Base-by-base conservation (phyloP, 1,284 basidiomycete species). In the Boletus semigastroideus region DNA sequence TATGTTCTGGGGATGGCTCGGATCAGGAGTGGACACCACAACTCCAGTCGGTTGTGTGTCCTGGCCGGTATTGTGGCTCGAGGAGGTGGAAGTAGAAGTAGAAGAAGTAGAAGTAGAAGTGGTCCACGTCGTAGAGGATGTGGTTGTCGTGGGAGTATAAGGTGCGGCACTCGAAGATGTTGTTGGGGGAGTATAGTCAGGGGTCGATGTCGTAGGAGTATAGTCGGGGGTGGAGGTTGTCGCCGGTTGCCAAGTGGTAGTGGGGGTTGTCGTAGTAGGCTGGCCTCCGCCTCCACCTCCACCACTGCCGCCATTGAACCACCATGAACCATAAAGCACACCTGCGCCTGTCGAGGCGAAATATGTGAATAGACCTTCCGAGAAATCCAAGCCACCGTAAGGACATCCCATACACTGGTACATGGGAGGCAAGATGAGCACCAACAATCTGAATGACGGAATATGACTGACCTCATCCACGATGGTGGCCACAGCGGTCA, bases 331-430 rank as follows among this genome's bases (percentile, higher is more conserved):
- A 48, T 72, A 72, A 46, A 92, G 57, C 19, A 83, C 74, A 52
- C 89, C 90, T 0, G 48, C 62, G 44, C 60, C 58, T 54, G 72
- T 62, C 25, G 63, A n/a, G 0, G 77, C 78, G 54, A 89, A 86
- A 71, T 71, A 78, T 4, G 62, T 46, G 75, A 97, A 97, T 40
- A 97, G 80, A 47, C 84, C 78, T 12, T 70, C 66, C 22, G 89
- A 88, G 55, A 95, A 76, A 74, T 97, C 94, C 51, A 97, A 80
- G 39, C 80, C 90, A 34, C 80, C 84, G 40, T 69, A 78, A 3
- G 83, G 81, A 66, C 91, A 94, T 28, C 79, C 83, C 49, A 80
- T 80, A 68, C 90, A 92, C 81, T 88, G 44, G 46, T 11, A 38
- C 33, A 39, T 1, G 17, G 8, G 25, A 49, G 27, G 16, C 2